phyloP scores from a whole-genome alignment of 2,329 filamentous ascomycete genomes.

The Allantophomopsis cytisporea region DNA sequence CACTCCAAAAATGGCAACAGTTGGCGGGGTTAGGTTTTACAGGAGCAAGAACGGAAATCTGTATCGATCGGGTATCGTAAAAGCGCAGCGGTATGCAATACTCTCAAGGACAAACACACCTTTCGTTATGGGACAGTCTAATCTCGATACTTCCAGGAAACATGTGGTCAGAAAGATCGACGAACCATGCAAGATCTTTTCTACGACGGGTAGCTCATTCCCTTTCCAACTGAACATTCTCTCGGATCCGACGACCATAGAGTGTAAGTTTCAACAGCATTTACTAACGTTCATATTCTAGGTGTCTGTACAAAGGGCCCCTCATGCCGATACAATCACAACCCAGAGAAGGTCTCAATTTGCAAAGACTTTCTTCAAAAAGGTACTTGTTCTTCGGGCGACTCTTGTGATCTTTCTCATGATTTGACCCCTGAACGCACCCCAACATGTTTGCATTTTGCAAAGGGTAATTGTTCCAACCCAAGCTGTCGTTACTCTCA shows the following conservation, averaged over 20 bases:
- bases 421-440: conserved; percentile 71
- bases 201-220: conserved; percentile 48
- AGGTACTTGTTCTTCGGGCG: conserved; percentile 62
- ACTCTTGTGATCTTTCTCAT: conserved; percentile 83
- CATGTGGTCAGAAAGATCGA: conserved; percentile 49
- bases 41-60: conserved; percentile 83
- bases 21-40: conserved; percentile 72
- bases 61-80: conserved; percentile 62
- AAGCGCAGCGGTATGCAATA: conserved; percentile 57
- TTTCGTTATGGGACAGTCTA: too few relatives aligned
- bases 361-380: conserved; percentile 81
- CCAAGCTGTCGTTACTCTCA: conserved; percentile 78
- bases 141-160: too few relatives aligned
- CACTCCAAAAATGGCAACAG: conserved; percentile 59
- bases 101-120: conserved; percentile 4
- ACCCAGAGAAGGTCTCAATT: conserved; percentile 73
- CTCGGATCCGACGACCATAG: background rate
- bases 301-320: conserved; percentile 78
- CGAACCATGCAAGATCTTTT: conserved; percentile 61
- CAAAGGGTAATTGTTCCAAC: conserved; percentile 83
- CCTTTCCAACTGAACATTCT: conserved; percentile 10
- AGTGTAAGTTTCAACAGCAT: conserved; percentile 4
- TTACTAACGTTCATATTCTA: conserved; percentile 27
- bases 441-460: conserved; percentile 80
- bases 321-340: conserved; percentile 68